Evolutionary conservation across 202 grass and related monocot genomes (phyloP).

Genomic region (Cymbopogon flexuosus): DNA sequence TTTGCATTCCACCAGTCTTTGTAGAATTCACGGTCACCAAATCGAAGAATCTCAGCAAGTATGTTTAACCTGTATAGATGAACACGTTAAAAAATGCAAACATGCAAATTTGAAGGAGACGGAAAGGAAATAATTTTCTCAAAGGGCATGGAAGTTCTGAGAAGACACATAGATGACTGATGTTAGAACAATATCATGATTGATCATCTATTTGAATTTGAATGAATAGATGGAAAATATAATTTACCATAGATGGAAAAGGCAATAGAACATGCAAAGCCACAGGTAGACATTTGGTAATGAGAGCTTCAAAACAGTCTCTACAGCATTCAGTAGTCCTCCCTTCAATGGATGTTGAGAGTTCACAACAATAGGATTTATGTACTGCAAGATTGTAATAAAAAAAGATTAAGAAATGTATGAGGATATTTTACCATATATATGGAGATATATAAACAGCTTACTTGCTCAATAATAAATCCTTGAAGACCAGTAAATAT

Average conservation of each 20-base stretch:
- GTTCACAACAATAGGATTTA: constrained; percentile 74
- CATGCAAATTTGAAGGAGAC: not conserved
- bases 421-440: constrained; percentile 9
- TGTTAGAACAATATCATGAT: not conserved
- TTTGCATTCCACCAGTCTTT: constrained; percentile 90
- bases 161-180: not conserved
- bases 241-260: constrained; percentile 83
- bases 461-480: constrained; percentile 85
- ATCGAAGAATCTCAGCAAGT: constrained; percentile 74
- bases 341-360: constrained; percentile 75
- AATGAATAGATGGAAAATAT: constrained; percentile 5
- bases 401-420: constrained; percentile 4
- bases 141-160: not conserved
- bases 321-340: constrained; percentile 55
- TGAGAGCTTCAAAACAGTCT: constrained; percentile 70
- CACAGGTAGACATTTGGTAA: constrained; percentile 75
- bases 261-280: constrained; percentile 85
- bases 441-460: not conserved
- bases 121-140: not conserved
- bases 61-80: constrained; percentile 59
- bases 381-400: constrained; percentile 51
- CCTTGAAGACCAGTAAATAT: constrained; percentile 70
- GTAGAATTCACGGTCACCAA: constrained; percentile 82
- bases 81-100: constrained; percentile 8
- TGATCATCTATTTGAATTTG: constrained; percentile 4